Evolutionary conservation across 768 basidiomycete species (phyloP).

Genomic region (Russula sp.): DNA sequence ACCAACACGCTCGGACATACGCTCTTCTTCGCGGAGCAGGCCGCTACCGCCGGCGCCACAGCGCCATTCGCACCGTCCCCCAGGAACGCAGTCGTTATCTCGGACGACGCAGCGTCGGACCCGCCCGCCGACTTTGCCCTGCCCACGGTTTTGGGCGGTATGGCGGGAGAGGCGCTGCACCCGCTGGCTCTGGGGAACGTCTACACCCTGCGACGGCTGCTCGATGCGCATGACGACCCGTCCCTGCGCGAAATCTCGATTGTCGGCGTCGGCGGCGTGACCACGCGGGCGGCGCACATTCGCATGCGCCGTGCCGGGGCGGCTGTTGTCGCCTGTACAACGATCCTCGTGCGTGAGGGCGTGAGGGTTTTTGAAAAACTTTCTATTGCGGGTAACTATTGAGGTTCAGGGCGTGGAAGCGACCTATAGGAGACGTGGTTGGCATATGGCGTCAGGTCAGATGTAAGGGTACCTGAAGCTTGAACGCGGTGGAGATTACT

Average conservation of each 20-base stretch:
- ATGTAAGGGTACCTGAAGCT: constrained; percentile 11
- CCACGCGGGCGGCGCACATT: constrained; percentile 47
- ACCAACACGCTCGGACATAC: constrained; percentile 24
- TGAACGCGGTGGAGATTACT: background rate
- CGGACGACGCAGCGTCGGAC: background rate
- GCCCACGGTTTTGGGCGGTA: constrained; percentile 59
- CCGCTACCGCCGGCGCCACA: background rate
- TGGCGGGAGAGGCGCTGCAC: constrained; percentile 75
- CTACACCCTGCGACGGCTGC: constrained; percentile 48
- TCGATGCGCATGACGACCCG: constrained; percentile 38
- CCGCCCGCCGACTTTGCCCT: constrained; percentile 44
- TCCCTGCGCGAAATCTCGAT: constrained; percentile 48
- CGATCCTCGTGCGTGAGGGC: constrained; percentile 40
- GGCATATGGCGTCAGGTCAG: constrained; percentile 54
- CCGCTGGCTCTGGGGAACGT: constrained; percentile 76
- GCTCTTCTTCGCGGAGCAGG: constrained; percentile 19
- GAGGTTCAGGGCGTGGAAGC: constrained; percentile 10
- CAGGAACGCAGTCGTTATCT: background rate
- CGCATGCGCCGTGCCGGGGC: constrained; percentile 79
- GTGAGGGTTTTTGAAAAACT: constrained; percentile 35
- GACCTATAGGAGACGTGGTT: constrained; percentile 37
- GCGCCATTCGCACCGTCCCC: background rate
- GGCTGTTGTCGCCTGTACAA: constrained; percentile 59
- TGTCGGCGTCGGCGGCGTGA: constrained; percentile 82
- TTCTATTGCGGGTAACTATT: constrained; percentile 29